Evolutionary conservation across 306 rosid genomes (phyloP).

Genomic region (Luffa aegyptiaca): DNA sequence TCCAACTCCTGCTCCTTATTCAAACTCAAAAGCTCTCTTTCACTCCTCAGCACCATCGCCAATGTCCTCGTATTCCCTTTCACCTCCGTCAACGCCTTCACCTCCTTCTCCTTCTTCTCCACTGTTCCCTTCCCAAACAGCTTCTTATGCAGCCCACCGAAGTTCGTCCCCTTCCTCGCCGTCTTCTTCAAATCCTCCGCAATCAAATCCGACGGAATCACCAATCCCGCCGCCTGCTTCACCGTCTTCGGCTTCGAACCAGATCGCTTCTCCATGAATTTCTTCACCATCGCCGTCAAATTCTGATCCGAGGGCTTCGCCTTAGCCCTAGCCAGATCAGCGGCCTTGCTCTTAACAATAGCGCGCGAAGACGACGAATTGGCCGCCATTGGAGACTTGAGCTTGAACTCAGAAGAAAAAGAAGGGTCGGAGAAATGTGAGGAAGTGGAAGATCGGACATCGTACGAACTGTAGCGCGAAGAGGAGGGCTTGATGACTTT

Average conservation of each 20-base stretch:
- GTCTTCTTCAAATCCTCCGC: constrained; percentile 61
- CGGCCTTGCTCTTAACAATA: constrained; percentile 41
- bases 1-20: constrained; percentile 62
- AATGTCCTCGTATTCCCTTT: constrained; percentile 79
- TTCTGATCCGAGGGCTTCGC: constrained; percentile 46
- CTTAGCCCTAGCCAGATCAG: constrained; percentile 21
- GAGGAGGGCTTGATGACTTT: constrained; percentile 50
- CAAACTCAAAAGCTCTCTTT: constrained; percentile 69
- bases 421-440: constrained; percentile 68
- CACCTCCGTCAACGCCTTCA: constrained; percentile 88
- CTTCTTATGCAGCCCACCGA: constrained; percentile 58
- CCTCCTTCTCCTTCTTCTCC: constrained; percentile 40
- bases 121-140: constrained; percentile 53
- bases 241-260: constrained; percentile 22
- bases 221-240: constrained; percentile 20
- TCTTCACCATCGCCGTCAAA: constrained; percentile 63
- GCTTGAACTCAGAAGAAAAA: constrained; percentile 52
- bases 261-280: constrained; percentile 51
- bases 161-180: constrained; percentile 43
- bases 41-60: constrained; percentile 89
- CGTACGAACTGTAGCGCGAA: constrained; percentile 75
- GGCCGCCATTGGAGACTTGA: constrained; percentile 12
- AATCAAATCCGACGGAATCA: constrained; percentile 54
- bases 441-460: constrained; percentile 65
- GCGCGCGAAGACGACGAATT: constrained; percentile 43